Base-by-base conservation (phyloP, 2,329 filamentous ascomycete species). In the Annulohypoxylon truncatum region DNA sequence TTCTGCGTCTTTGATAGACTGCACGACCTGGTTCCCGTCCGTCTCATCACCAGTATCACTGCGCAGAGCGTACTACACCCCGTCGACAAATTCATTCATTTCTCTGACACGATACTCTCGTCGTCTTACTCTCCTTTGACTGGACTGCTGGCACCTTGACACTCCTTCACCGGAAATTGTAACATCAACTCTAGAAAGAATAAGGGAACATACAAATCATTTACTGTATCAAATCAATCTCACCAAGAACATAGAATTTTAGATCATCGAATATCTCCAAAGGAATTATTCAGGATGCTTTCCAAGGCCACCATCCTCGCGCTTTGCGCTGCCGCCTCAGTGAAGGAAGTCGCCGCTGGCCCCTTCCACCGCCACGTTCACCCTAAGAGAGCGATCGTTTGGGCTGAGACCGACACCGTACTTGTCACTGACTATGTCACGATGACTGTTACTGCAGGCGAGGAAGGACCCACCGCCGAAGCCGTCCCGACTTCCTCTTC, bases 1-100 rank as follows among this genome's bases (percentile, higher is more conserved):
- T 67, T 72, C 46, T 66, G 72, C 71, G 75, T 77, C 75, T 75
- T 75, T 72, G 74, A 75, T 68, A 75, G 73, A 75, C 71, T 69
- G 67, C 66, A 58, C 69, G 55, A 63, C 61, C 57, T 62, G 58
- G 52, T 55, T 69, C 61, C 52, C 61, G 55, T 24, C 52, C 62
- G 55, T 28, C 50, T 63, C 48, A 55, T 62, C 40, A 50, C 57
- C 53, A 54, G 58, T 57, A 60, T 56, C 31, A 68, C 61, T 54
- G 58, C 73, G 71, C 73, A 69, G 72, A 71, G 73, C 73, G 73
- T 74, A 68, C 59, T 62, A 58, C 52, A 59, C 61, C 61, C 59
- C 54, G 70, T 61, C 61, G 69, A 61, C 61, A 57, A 38, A 28
- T 72, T 69, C 67, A 68, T 68, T 76, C 72, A 50, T 69, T 71